Evolutionary conservation across 306 rosid genomes (phyloP).

Genomic region (Castanea crenata): DNA sequence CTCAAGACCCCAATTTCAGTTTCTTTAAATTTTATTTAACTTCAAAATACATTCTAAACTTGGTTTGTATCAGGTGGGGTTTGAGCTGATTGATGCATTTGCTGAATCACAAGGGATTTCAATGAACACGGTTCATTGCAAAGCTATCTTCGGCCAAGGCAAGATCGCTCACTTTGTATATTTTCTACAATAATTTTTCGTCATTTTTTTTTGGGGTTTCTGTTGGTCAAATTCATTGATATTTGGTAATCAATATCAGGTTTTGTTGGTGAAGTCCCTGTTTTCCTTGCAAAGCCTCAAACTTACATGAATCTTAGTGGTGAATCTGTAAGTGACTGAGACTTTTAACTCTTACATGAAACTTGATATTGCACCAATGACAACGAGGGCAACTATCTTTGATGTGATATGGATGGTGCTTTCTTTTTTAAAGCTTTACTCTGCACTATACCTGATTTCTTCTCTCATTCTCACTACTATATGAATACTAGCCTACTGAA

Average conservation of each 20-base stretch:
- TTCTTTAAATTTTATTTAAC: neutral
- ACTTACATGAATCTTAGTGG: conserved; percentile 96
- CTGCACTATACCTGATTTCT: neutral
- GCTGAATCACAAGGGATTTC: conserved; percentile 66
- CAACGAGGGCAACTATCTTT: neutral
- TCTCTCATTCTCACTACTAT: neutral
- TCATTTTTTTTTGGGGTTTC: neutral
- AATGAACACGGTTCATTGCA: conserved; percentile 62
- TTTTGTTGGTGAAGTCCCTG: conserved; percentile 73
- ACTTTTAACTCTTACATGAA: neutral
- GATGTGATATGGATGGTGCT: neutral
- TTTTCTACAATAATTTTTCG: neutral
- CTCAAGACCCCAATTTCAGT: neutral
- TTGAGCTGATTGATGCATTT: conserved; percentile 87
- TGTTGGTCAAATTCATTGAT: conserved; percentile 23
- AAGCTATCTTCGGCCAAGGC: conserved; percentile 82
- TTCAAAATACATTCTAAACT: neutral
- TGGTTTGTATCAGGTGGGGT: conserved; percentile 59
- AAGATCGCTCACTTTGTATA: neutral
- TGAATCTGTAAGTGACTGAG: conserved; percentile 73
- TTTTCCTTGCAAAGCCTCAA: conserved; percentile 93
- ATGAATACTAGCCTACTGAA: neutral
- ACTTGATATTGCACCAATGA: neutral
- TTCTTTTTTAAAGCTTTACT: neutral
- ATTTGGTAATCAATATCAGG: conserved; percentile 31